Evolutionary conservation across 2,329 filamentous ascomycete species (phyloP).

Genomic region (Colletotrichum cuscutae): DNA sequence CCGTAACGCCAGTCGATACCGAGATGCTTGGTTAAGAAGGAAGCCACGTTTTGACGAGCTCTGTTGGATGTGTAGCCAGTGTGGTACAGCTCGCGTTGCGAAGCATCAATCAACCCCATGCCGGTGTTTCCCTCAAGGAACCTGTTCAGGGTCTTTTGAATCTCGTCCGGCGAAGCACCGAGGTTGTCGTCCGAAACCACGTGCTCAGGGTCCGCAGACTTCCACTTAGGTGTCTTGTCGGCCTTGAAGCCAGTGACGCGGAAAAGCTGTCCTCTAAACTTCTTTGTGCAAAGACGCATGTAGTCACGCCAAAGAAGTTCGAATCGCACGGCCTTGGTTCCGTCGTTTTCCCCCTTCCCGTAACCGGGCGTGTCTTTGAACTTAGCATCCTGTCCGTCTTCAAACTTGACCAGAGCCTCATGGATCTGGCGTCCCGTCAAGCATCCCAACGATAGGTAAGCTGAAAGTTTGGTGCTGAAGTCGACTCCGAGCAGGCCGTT

Average conservation of each 20-base stretch:
- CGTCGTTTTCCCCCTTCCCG: slow-evolving; percentile 76
- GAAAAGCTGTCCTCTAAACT: slow-evolving; percentile 75
- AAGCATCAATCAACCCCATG: slow-evolving; percentile 81
- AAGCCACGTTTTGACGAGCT: slow-evolving; percentile 80
- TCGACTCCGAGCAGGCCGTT: slow-evolving; percentile 77
- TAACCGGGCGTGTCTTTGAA: slow-evolving; percentile 64
- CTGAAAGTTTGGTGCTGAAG: slow-evolving; percentile 81
- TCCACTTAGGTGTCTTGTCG: slow-evolving; percentile 60
- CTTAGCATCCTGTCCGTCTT: slow-evolving; percentile 65
- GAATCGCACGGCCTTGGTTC: slow-evolving; percentile 75
- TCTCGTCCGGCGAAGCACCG: slow-evolving; percentile 44
- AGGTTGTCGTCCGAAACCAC: slow-evolving; percentile 44
- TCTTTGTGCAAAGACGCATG: slow-evolving; percentile 79
- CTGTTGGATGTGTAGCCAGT: slow-evolving; percentile 85
- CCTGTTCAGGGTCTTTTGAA: slow-evolving; percentile 62
- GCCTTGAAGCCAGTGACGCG: slow-evolving; percentile 70
- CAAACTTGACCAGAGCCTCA: slow-evolving; percentile 72
- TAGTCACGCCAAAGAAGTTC: slow-evolving; percentile 85
- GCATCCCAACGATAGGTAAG: slow-evolving; percentile 77
- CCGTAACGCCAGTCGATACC: slow-evolving; percentile 83
- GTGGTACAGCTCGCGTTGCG: slow-evolving; percentile 76
- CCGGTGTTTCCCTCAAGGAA: slow-evolving; percentile 77
- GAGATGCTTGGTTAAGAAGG: slow-evolving; percentile 78
- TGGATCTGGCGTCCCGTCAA: slow-evolving; percentile 80
- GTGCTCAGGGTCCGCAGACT: slow-evolving; percentile 53